A percentile compares a stretch with the other conserved stretches of the same genome.
Conservation (phyloP, 2,329 filamentous ascomycete genomes). For the Neopestalotiopsis sp. region DNA sequence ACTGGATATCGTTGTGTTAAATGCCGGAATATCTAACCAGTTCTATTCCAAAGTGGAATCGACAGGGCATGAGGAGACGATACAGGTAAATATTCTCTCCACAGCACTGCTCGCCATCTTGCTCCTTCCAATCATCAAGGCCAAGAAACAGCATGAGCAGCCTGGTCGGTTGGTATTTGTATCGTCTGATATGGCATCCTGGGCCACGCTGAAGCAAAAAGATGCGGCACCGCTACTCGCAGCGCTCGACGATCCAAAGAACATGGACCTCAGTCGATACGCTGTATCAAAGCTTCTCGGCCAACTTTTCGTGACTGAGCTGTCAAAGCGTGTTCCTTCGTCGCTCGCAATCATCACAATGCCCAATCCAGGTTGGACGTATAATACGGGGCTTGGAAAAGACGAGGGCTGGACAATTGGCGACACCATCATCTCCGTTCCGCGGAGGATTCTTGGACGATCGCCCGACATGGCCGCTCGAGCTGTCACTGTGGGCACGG, state of each 20-base stretch:
- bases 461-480: neutral
- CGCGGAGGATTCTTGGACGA: neutral
- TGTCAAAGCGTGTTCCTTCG: conserved; percentile 25
- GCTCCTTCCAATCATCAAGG: conserved; percentile 43
- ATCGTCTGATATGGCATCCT: conserved; percentile 12
- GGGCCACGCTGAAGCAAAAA: conserved; percentile 17
- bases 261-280: conserved; percentile 47
- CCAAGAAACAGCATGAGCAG: neutral
- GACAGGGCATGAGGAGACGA: conserved; percentile 47
- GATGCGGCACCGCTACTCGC: conserved; percentile 18
- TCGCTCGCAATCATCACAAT: conserved; percentile 27
- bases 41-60: conserved; percentile 28
- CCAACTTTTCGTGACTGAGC: conserved; percentile 83
- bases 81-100: conserved; percentile 57
- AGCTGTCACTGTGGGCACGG: conserved; percentile 24
- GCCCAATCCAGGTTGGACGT: conserved; percentile 27
- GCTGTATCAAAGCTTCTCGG: conserved; percentile 55
- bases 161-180: conserved; percentile 29
- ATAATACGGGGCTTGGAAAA: conserved; percentile 20
- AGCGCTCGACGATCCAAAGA: conserved; percentile 30
- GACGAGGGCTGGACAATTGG: neutral
- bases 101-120: conserved; percentile 53
- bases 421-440: neutral
- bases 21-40: conserved; percentile 33
- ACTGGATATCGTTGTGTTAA: conserved; percentile 47